phyloP scores from a whole-genome alignment of 2,329 filamentous ascomycete species.

The Zasmidium cellare region DNA sequence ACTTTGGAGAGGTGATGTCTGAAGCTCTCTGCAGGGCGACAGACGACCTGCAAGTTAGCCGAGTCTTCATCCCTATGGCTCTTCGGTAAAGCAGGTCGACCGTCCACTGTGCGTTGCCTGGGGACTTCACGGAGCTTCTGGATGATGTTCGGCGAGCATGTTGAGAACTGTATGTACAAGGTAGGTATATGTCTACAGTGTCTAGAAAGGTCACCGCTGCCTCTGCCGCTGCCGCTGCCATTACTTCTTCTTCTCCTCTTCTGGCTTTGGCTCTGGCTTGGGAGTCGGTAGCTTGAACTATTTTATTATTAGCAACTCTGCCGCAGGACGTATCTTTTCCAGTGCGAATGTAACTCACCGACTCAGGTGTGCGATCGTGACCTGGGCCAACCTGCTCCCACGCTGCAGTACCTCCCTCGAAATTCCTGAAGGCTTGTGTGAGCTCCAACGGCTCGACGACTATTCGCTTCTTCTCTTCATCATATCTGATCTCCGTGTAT shows the following conservation, averaged over 20 bases:
- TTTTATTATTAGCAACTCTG: constrained; percentile 12
- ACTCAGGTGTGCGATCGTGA: constrained; percentile 74
- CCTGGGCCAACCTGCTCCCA: constrained; percentile 73
- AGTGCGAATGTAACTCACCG: constrained; percentile 42
- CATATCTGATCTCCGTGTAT: constrained; percentile 96
- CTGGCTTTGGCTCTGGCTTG: constrained; percentile 89
- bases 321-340: not conserved
- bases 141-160: not conserved
- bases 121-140: not conserved
- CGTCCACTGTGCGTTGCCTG: not conserved
- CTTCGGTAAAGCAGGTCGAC: not conserved
- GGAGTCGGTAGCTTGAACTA: constrained; percentile 92
- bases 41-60: not conserved
- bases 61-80: not conserved
- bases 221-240: too few relatives aligned
- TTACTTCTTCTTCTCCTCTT: constrained; percentile 77
- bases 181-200: constrained; percentile 9
- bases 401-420: constrained; percentile 67
- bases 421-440: constrained; percentile 98
- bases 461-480: constrained; percentile 99
- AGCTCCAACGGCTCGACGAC: constrained; percentile 96
- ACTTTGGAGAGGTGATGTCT: not conserved
- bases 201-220: constrained; percentile 36
- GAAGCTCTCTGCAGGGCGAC: not conserved
- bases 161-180: constrained; percentile 6